Evolutionary conservation across 768 basidiomycete genomes (phyloP).

Genomic region (Pisolithus microcarpus): DNA sequence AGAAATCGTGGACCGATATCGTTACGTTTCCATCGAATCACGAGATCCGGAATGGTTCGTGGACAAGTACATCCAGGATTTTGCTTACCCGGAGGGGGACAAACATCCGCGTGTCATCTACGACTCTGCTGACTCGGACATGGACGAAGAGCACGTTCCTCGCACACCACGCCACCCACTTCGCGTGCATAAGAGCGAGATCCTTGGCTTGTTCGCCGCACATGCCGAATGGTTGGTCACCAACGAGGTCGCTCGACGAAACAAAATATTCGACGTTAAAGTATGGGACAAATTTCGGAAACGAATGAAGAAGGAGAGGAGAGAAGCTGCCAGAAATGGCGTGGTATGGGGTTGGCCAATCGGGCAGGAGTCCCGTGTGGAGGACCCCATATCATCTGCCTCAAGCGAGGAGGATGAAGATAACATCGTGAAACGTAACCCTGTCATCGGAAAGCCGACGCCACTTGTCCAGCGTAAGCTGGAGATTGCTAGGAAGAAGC

Average conservation of each 20-base stretch:
- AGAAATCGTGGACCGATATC: constrained; percentile 34
- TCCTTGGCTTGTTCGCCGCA: constrained; percentile 44
- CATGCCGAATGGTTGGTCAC: constrained; percentile 56
- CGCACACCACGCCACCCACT: constrained; percentile 36
- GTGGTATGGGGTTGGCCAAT: constrained; percentile 18
- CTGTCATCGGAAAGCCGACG: constrained; percentile 23
- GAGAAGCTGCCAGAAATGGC: constrained; percentile 20
- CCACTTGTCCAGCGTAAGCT: constrained; percentile 14
- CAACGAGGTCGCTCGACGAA: constrained; percentile 31
- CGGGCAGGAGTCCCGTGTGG: constrained; percentile 7
- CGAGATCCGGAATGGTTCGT: background rate
- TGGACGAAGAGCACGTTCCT: constrained; percentile 23
- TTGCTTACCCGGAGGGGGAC: constrained; percentile 10
- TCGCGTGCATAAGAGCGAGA: constrained; percentile 42
- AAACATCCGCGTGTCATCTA: constrained; percentile 24
- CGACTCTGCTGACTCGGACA: constrained; percentile 24
- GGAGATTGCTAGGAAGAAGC: constrained; percentile 9
- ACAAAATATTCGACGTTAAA: constrained; percentile 33
- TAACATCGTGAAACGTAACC: constrained; percentile 16
- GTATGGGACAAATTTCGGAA: constrained; percentile 44
- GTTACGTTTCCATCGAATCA: constrained; percentile 25
- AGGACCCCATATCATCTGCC: constrained; percentile 3
- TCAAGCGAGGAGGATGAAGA: constrained; percentile 3
- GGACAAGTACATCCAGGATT: background rate
- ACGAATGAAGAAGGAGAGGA: constrained; percentile 25